Evolutionary conservation across 2,329 filamentous ascomycete species (phyloP), one percentile per base, ranked within the genome.

Genomic region (Aureobasidium sp.): DNA sequence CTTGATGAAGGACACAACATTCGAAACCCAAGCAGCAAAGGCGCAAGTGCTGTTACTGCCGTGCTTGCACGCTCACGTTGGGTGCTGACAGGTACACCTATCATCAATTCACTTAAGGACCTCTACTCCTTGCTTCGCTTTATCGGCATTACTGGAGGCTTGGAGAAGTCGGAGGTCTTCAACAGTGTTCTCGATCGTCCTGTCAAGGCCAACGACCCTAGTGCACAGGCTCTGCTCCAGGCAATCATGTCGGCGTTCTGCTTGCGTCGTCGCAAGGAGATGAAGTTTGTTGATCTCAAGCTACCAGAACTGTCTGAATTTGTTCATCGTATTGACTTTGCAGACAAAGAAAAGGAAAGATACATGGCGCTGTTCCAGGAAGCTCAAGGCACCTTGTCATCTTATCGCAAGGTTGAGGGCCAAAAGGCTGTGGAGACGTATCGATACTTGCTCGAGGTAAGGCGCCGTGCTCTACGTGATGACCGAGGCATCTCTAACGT

Each of bases 1-100:
- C 79, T 95, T 5, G 90, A 95, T 66, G 90, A 95, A 77, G 90
- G 89, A 0, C 92, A 96, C 69, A 86, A 79, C 0, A 92, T 96
- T 63, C 84, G 92, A 15, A 95, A 95, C 64, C 84, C 87, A 3
- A 82, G 82, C 57, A 88, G 90, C 0, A 90, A 90, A 70, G 84
- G 82, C 48, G 84, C 90, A 0, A 74, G 86, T 62, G 89, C 91
- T 3, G 87, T 86, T 1, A 86, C 81, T 63, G 80, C 80, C 43
- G 74, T 96, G 6, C 77, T 83, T 51, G 88, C 90, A 1, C 81
- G 85, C 57, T 90, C 88, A 10, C 82, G 88, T 67, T 96, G 92
- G 92, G 84, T 87, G 0, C 75, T 93, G 26, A 90, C 88, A 0
- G 90, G 90, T 53, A 93, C 71, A 6, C 72, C 72, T 3, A 72